Percentiles rank a stretch among this genome's conserved stretches.
phyloP scores from a whole-genome alignment of 192 early-diverging fungal species.

The Coemansia sp. region DNA sequence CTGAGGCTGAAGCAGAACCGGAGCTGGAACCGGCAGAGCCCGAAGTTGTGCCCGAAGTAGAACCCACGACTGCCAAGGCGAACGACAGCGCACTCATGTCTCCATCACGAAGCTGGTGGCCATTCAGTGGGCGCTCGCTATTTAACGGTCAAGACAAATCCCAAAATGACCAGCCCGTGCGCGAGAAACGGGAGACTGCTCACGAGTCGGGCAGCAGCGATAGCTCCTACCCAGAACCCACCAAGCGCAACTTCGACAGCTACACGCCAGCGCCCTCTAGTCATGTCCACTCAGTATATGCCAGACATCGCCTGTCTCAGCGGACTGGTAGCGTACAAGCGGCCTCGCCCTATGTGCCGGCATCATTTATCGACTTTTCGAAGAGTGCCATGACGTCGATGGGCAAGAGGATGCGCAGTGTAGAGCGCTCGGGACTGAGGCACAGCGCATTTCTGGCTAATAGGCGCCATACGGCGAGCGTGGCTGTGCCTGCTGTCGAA shows the following conservation, averaged over 20 bases:
- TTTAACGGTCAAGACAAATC: slow-evolving; percentile 2
- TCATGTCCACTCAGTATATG: background rate
- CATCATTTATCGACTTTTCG: slow-evolving; percentile 38
- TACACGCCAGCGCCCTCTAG: background rate
- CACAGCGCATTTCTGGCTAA: background rate
- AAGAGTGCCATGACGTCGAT: background rate
- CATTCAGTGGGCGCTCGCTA: slow-evolving; percentile 25
- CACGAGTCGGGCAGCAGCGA: background rate
- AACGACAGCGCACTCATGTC: background rate
- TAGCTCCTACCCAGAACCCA: background rate
- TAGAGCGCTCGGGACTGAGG: slow-evolving; percentile 8
- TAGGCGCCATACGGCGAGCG: slow-evolving; percentile 8
- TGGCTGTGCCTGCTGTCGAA: background rate
- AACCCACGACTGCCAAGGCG: background rate
- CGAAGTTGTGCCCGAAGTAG: slow-evolving; percentile 3
- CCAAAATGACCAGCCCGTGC: slow-evolving; percentile 2
- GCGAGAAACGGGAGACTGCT: background rate
- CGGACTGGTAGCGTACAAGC: background rate
- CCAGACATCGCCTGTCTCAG: slow-evolving; percentile 11
- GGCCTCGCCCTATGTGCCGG: slow-evolving; percentile 21
- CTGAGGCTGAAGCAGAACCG: background rate
- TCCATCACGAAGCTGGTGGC: slow-evolving; percentile 31
- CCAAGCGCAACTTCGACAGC: background rate
- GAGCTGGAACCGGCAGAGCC: background rate
- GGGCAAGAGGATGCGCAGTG: slow-evolving; percentile 11